Evolutionary conservation across 2,329 filamentous ascomycete species (phyloP), one percentile per base, ranked within the genome.

Genomic region (Xylariaceae sp.): DNA sequence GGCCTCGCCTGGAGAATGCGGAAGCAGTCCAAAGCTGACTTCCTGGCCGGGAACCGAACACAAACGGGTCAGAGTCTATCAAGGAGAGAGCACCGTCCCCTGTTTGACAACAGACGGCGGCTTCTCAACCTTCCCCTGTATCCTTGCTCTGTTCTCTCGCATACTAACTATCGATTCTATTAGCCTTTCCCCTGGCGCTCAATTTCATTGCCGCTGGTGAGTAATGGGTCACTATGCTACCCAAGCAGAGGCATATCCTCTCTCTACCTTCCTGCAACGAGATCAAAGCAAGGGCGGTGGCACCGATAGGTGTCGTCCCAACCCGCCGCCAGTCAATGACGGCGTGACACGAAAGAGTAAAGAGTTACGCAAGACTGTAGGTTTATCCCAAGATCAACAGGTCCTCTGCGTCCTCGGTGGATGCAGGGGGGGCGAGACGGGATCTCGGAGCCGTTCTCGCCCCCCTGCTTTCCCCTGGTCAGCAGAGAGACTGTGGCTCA

Each of bases 131-230:
- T 18, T 34, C 26, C 30, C 29, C 19, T 16, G 21, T n/a, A n/a
- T n/a, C 28, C 17, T 16, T 32, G 3, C 14, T 12, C 31, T 6
- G n/a, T 28, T 18, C 33, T 26, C 21, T 33, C 21, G 6, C 21
- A 13, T 38, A 51, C 62, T 68, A 51, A 68, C 58, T 44, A 37
- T 47, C 52, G 44, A 43, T n/a, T n/a, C n/a, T n/a, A n/a, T 15
- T 55, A 92, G 86, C 83, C 50, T 68, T 88, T 50, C 86, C 86
- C 53, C 69, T 92, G 64, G 85, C 86, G 63, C 73, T 92, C 60
- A 92, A 92, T 69, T 92, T 92, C 70, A 85, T 92, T 69, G 86
- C 86, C 63, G 87, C 85, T 70, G 85, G 86, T 92, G 80, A 90
- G 86, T 90, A 66, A 63, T 61, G 60, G 59, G 57, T 56, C 46